Evolutionary conservation across 495 filamentous ascomycete genomes (phyloP).

Genomic region (Tuber indicum): DNA sequence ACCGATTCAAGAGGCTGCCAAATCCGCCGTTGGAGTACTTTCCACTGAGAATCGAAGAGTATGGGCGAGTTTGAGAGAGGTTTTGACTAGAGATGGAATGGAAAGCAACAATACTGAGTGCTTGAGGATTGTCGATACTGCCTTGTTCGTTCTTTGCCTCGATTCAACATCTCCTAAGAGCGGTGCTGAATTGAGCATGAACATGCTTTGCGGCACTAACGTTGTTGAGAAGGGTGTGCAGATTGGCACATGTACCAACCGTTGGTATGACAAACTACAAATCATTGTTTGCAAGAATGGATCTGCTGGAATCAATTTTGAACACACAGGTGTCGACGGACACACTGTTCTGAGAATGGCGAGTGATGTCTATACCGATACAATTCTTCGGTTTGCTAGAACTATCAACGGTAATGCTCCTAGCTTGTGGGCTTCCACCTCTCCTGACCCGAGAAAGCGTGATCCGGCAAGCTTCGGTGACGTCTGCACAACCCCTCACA

Average conservation of each 20-base stretch:
- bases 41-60: conserved; percentile 94
- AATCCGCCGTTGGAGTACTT: conserved; percentile 84
- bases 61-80: conserved; percentile 86
- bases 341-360: conserved; percentile 96
- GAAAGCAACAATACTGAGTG: conserved; percentile 89
- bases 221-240: conserved; percentile 89
- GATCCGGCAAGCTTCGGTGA: conserved; percentile 92
- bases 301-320: conserved; percentile 96
- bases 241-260: conserved; percentile 93
- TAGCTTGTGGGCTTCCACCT: conserved; percentile 80
- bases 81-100: conserved; percentile 74
- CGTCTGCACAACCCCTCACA: conserved; percentile 87
- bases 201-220: conserved; percentile 96
- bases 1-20: conserved; percentile 88
- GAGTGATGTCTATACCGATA: conserved; percentile 94
- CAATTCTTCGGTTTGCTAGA: conserved; percentile 89
- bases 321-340: conserved; percentile 96
- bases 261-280: conserved; percentile 98
- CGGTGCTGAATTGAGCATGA: conserved; percentile 77
- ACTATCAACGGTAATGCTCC: conserved; percentile 95
- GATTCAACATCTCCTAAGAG: conserved; percentile 82
- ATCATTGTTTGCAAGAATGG: conserved; percentile 99
- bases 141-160: conserved; percentile 83
- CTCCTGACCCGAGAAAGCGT: conserved; percentile 87
- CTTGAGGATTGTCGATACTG: conserved; percentile 87